A percentile compares a stretch with the other conserved stretches of the same genome.
phyloP scores from a whole-genome alignment of 1,284 basidiomycete species.

The Sporisorium scitamineum region DNA sequence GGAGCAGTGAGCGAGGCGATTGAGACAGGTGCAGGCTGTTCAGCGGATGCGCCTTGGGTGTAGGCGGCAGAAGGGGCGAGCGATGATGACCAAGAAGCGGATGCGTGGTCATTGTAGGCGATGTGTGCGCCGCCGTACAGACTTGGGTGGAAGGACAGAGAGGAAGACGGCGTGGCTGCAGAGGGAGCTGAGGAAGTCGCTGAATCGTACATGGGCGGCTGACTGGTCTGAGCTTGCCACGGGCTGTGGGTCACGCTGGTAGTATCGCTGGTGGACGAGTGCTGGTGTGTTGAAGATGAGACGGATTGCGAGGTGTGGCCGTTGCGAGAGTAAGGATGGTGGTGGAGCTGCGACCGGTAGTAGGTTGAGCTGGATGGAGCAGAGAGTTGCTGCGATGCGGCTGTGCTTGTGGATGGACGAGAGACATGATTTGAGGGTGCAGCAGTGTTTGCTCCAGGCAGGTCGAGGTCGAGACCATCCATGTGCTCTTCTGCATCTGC shows the following conservation, averaged over 20 bases:
- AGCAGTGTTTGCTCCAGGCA: not conserved
- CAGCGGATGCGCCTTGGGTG: slow-evolving; percentile 1
- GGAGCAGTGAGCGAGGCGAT: slow-evolving; percentile 40
- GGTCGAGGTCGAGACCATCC: slow-evolving; percentile 9
- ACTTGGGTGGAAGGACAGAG: slow-evolving; percentile 27
- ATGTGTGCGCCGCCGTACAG: slow-evolving; percentile 29
- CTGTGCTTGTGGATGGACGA: not conserved
- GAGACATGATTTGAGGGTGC: not conserved
- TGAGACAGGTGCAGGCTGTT: slow-evolving; percentile 22
- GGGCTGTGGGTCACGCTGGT: slow-evolving; percentile 7
- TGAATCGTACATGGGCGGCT: slow-evolving; percentile 16
- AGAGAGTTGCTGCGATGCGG: not conserved
- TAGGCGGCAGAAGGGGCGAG: slow-evolving; percentile 7
- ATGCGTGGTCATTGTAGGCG: slow-evolving; percentile 22
- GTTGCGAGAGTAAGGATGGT: slow-evolving; percentile 29
- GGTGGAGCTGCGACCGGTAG: slow-evolving; percentile 18
- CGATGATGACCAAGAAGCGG: slow-evolving; percentile 5
- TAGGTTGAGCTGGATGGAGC: slow-evolving; percentile 13
- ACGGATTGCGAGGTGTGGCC: slow-evolving; percentile 8
- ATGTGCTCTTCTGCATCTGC: slow-evolving; percentile 24
- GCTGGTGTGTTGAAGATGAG: not conserved
- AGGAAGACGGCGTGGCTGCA: slow-evolving; percentile 5
- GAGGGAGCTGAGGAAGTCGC: slow-evolving; percentile 2
- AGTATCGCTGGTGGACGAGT: not conserved
- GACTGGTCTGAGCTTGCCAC: slow-evolving; percentile 20